These are phyloP conservation scores for Ammopiptanthus mongolicus DNA, from an alignment of 306 rosid species.

Conservation along the genomic window DNA sequence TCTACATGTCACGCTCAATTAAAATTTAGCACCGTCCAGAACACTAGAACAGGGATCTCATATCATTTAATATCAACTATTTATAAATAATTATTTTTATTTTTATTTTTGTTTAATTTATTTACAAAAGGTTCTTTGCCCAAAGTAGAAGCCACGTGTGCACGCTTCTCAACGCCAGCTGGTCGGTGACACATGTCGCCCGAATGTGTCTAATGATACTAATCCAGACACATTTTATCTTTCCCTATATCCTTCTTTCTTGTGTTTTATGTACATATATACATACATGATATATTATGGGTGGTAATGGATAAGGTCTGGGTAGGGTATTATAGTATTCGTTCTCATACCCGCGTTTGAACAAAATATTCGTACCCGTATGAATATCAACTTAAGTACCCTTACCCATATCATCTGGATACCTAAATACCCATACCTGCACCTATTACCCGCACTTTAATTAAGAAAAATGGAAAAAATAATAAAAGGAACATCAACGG, in stretches of 20 bases:
- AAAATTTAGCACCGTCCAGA: conserved; percentile 9
- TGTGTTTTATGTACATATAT: neutral
- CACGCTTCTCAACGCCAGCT: neutral
- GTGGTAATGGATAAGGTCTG: too few species aligned
- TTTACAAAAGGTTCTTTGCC: conserved; percentile 21
- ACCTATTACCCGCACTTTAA: too few species aligned
- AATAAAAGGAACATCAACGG: too few species aligned
- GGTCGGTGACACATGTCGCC: conserved; percentile 39
- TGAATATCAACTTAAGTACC: too few species aligned
- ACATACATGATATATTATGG: too few species aligned
- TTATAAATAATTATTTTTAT: neutral
- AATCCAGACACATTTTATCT: neutral
- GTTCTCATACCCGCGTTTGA: too few species aligned
- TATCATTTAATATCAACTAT: neutral
- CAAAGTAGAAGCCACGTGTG: conserved; percentile 42
- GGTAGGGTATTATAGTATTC: too few species aligned
- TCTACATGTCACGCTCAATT: conserved; percentile 31
- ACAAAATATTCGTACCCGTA: too few species aligned
- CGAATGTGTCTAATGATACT: too few species aligned
- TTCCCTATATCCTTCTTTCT: neutral
- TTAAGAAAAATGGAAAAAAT: too few species aligned
- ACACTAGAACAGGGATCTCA: neutral
- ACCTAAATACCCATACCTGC: too few species aligned
- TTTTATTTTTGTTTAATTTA: neutral
- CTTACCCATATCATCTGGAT: too few species aligned